Percentiles rank a stretch among this genome's conserved stretches.
Evolutionary conservation across 2,329 filamentous ascomycete genomes (phyloP).

Genomic region (Beauveria rudraprayagi): DNA sequence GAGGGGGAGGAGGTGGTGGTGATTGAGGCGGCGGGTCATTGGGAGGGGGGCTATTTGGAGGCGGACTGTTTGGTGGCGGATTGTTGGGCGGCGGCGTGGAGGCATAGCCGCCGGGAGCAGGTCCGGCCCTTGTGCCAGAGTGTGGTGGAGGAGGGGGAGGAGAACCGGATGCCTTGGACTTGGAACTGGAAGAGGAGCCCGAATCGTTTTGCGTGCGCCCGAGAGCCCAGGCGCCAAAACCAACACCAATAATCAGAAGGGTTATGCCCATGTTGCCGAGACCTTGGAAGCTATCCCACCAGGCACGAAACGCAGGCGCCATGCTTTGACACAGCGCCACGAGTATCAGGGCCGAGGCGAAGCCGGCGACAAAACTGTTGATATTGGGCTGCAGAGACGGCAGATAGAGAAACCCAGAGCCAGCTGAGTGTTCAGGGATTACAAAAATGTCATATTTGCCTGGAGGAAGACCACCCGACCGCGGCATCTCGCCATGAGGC

Average conservation of each 20-base stretch:
- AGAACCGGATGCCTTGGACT: background rate
- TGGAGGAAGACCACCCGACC: conserved; percentile 63
- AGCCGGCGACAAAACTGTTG: conserved; percentile 87
- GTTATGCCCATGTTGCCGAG: conserved; percentile 67
- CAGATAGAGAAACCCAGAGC: conserved; percentile 87
- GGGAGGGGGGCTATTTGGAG: no score
- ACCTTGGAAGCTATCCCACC: conserved; percentile 63
- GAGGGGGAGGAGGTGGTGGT: conserved; percentile 25
- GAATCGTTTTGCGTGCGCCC: conserved; percentile 30
- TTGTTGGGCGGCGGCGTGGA: conserved; percentile 10
- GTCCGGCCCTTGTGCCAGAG: conserved; percentile 22
- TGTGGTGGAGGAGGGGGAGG: conserved; percentile 22
- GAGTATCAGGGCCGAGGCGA: conserved; percentile 64
- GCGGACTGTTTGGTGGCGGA: conserved; percentile 20
- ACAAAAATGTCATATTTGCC: conserved; percentile 98
- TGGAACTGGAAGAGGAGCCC: conserved; percentile 2
- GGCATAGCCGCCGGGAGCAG: background rate
- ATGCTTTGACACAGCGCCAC: conserved; percentile 67
- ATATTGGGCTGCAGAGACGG: conserved; percentile 77
- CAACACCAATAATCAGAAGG: conserved; percentile 64
- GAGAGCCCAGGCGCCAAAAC: conserved; percentile 65
- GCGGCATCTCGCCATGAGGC: conserved; percentile 73
- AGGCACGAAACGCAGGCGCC: conserved; percentile 64
- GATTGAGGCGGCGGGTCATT: conserved; percentile 21
- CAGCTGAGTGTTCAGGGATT: conserved; percentile 84